A percentile compares a stretch with the other conserved stretches of the same genome.
These are phyloP conservation scores for Pouteria glomerata DNA, from an alignment of 148 eudicot genomes.

Conservation along the genomic window DNA sequence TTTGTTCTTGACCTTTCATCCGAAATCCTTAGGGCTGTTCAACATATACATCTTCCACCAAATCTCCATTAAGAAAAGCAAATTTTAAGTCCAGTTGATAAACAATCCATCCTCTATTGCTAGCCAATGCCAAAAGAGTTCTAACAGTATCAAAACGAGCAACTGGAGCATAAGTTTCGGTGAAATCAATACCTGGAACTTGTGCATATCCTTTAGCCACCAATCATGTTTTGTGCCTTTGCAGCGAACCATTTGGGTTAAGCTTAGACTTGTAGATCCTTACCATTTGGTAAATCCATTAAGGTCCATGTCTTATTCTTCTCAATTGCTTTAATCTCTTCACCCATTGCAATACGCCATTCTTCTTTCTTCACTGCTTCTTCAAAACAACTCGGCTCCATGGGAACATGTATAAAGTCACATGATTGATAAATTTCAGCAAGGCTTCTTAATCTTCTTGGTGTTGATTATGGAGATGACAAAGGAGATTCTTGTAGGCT, in stretches of 20 bases:
- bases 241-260: not conserved
- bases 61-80: constrained; percentile 8
- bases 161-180: not conserved
- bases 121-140: not conserved
- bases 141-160: not conserved
- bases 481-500: not conserved
- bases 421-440: not conserved
- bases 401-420: not conserved
- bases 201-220: not conserved
- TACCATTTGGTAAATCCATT: not conserved
- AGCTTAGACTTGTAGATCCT: not conserved
- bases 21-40: no score
- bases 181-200: not conserved
- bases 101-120: not conserved
- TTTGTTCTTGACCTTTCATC: no score
- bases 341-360: not conserved
- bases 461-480: not conserved
- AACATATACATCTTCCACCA: no score
- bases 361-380: not conserved
- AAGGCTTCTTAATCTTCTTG: not conserved
- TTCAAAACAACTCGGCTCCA: not conserved
- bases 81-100: not conserved
- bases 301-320: constrained; percentile 1
- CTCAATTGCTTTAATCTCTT: constrained; percentile 1
- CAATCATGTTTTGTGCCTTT: not conserved